Percentiles rank a stretch among this genome's conserved stretches.
Conservation (phyloP, 805 yeast species). For the Candida germanica region DNA sequence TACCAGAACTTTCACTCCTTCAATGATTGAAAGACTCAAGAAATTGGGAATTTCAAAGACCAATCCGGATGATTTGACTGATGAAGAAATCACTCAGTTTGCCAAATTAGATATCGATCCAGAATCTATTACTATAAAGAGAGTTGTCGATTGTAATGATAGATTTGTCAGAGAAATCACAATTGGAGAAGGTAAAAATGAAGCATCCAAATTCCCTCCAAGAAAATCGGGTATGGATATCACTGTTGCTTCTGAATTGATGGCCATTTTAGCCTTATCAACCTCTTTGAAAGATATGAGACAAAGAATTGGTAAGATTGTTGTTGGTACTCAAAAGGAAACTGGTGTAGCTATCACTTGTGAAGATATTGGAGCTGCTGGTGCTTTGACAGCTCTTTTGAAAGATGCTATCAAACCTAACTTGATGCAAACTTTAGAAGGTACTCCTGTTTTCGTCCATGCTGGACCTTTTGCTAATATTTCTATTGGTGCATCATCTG, state of each 20-base stretch:
- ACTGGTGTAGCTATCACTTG: conserved; percentile 83
- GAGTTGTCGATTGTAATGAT: conserved; percentile 94
- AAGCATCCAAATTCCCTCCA: conserved; percentile 67
- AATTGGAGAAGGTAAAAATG: conserved; percentile 89
- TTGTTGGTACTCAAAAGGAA: conserved; percentile 71
- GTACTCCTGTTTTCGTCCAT: conserved; percentile 95
- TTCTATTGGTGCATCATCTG: conserved; percentile 94
- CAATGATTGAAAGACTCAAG: conserved; percentile 70
- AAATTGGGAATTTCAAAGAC: conserved; percentile 81
- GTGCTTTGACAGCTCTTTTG: conserved; percentile 90
- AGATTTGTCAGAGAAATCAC: conserved; percentile 86
- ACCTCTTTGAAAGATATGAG: conserved; percentile 79
- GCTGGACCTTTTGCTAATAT: conserved; percentile 99
- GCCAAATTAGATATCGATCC: conserved; percentile 89
- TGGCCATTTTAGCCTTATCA: conserved; percentile 91
- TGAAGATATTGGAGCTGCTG: conserved; percentile 93
- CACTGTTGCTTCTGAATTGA: conserved; percentile 92
- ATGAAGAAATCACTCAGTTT: conserved; percentile 69
- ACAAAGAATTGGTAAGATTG: conserved; percentile 82
- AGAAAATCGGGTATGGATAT: conserved; percentile 92
- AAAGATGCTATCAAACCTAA: conserved; percentile 97
- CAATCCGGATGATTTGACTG: conserved; percentile 75
- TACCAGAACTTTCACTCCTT: conserved; percentile 68
- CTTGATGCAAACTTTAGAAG: conserved; percentile 95
- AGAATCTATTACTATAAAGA: conserved; percentile 81